phyloP scores from a whole-genome alignment of 1,284 basidiomycete species.

The Mycena citricolor region DNA sequence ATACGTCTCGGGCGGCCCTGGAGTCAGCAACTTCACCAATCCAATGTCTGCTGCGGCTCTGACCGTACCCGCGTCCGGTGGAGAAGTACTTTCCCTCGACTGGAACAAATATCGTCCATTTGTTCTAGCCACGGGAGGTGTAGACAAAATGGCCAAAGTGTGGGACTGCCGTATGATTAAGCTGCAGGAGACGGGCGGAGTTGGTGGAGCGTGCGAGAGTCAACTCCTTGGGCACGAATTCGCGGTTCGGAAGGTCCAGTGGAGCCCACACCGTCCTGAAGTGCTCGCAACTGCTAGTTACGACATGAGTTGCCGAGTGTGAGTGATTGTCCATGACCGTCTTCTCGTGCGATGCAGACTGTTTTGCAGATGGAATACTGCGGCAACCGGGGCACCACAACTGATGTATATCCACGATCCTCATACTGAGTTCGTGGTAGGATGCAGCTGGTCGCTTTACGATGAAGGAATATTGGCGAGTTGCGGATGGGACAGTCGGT shows the following conservation, averaged over 20 bases:
- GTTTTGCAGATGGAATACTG: constrained; percentile 59
- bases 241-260: constrained; percentile 78
- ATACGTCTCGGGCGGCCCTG: constrained; percentile 40
- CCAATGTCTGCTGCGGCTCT: constrained; percentile 65
- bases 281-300: constrained; percentile 85
- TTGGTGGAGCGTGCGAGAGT: constrained; percentile 68
- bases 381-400: constrained; percentile 51
- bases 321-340: constrained; percentile 36
- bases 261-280: constrained; percentile 71
- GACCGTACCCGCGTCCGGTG: constrained; percentile 68
- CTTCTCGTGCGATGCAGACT: constrained; percentile 1
- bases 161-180: constrained; percentile 88
- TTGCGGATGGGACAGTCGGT: constrained; percentile 87
- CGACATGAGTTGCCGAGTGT: constrained; percentile 96
- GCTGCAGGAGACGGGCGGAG: constrained; percentile 36
- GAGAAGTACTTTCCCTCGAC: constrained; percentile 77
- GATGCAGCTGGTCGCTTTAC: constrained; percentile 86
- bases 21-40: constrained; percentile 54
- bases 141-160: constrained; percentile 77
- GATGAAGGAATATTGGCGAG: constrained; percentile 84
- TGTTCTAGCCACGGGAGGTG: constrained; percentile 76
- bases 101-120: constrained; percentile 93
- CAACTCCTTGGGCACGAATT: constrained; percentile 79
- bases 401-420: constrained; percentile 74
- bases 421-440: constrained; percentile 95